phyloP scores from a whole-genome alignment of 2,329 filamentous ascomycete genomes.

The Fusarium chlamydosporum region DNA sequence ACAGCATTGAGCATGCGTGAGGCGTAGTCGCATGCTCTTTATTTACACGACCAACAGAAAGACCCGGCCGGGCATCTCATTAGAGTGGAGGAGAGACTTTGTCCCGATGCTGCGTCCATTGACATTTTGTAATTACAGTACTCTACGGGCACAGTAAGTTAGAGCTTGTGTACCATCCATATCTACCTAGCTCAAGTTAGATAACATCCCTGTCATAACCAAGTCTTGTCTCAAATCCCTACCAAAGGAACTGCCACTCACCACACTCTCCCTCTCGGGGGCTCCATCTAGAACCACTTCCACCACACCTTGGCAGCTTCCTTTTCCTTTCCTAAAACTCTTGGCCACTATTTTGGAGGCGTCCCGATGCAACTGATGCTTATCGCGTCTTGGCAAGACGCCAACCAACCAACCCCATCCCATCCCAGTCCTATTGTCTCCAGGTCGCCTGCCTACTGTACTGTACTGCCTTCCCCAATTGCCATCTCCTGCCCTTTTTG shows the following conservation, averaged over 20 bases:
- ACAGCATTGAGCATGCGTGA: neutral
- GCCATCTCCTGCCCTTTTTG: constrained; percentile 48
- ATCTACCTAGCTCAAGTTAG: too few species aligned
- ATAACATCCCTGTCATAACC: neutral
- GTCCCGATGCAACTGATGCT: constrained; percentile 18
- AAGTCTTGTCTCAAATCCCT: neutral
- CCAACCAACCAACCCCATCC: neutral
- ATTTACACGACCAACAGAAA: constrained; percentile 10
- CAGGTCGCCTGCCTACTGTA: neutral
- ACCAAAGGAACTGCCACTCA: neutral
- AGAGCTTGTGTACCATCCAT: too few species aligned
- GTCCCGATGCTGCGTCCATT: neutral
- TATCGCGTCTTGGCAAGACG: constrained; percentile 39
- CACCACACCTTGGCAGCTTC: constrained; percentile 12
- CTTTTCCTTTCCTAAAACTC: neutral
- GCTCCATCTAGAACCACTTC: constrained; percentile 26
- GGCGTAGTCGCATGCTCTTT: constrained; percentile 4
- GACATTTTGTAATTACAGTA: neutral
- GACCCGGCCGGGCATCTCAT: neutral
- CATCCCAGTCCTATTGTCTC: neutral
- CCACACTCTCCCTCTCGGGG: neutral
- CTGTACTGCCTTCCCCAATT: neutral
- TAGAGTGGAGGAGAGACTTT: neutral
- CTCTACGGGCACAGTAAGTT: neutral
- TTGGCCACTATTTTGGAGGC: constrained; percentile 1